Evolutionary conservation across 2,329 filamentous ascomycete genomes (phyloP), one percentile per base, ranked within the genome.

Genomic region (Beauveria medogensis): DNA sequence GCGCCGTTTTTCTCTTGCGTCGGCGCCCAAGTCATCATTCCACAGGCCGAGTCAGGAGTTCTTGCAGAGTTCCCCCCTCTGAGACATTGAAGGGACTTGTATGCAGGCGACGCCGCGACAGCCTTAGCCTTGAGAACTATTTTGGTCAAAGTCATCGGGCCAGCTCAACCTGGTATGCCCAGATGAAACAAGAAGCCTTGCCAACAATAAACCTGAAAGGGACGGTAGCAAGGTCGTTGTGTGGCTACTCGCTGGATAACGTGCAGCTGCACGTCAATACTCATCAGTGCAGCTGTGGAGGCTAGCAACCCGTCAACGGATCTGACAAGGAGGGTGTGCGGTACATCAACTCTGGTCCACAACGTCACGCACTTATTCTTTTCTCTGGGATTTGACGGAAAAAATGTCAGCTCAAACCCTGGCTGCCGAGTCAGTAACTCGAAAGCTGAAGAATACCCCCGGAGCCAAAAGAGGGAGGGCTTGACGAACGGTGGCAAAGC

Each of bases 241-340:
- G 34, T 37, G 34, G 34, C 14, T 37, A 14, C 24, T n/a, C 22
- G n/a, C 41, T 56, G 54, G 3, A 37, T 26, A 34, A n/a, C 46
- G 55, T 51, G 40, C 55, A 58, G 55, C 56, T 59, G 56, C 56
- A 59, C 48, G 56, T 52, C 56, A 59, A 59, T 52, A 40, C 34
- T 43, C 37, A 53, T 59, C 48, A 48, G n/a, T 59, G 48, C 56
- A 48, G n/a, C 24, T 46, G 40, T 53, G 47, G 37, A 53, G 26
- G 46, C 46, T 50, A 34, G 22, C 48, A 26, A 46, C 48, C 30
- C 26, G 48, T 59, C 56, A 46, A 44, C 47, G 56, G 30, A 50
- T 59, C 56, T 53, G 20, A 59, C 56, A 44, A 8, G 56, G 56
- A 59, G 37, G 56, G 56, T 44, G 56, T 51, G 46, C 37, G 7